Percentiles rank a stretch among this genome's conserved stretches.
These are phyloP conservation scores for Cercophora scortea DNA, from an alignment of 495 filamentous ascomycete species.

Conservation along the genomic window DNA sequence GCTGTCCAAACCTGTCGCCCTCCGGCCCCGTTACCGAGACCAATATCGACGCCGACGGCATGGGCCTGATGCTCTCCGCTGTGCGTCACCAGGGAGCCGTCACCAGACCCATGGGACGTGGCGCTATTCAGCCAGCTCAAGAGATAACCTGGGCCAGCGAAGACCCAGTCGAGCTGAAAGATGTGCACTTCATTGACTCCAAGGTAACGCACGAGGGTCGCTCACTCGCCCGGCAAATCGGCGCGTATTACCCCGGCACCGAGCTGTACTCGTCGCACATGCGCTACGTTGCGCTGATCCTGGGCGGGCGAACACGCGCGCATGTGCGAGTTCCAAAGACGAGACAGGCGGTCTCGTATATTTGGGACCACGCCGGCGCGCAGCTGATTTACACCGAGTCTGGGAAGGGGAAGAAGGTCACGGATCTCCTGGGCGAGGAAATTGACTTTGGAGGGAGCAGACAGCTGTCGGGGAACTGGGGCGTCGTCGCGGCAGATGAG, in stretches of 20 bases:
- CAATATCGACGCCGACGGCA: slow-evolving; percentile 37
- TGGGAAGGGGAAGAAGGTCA: slow-evolving; percentile 39
- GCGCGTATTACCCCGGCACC: slow-evolving; percentile 38
- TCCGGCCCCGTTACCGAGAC: slow-evolving; percentile 38
- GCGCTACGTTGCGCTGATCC: slow-evolving; percentile 49
- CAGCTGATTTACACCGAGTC: slow-evolving; percentile 52
- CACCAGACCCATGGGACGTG: slow-evolving; percentile 35
- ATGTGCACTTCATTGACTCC: slow-evolving; percentile 43
- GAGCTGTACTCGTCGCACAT: slow-evolving; percentile 52
- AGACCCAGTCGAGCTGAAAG: slow-evolving; percentile 19
- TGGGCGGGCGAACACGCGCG: slow-evolving; percentile 28
- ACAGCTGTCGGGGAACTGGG: slow-evolving; percentile 18
- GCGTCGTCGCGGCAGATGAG: slow-evolving; percentile 19
- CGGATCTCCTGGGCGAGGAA: slow-evolving; percentile 40
- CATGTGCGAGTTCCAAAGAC: slow-evolving; percentile 18
- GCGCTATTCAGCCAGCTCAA: not conserved
- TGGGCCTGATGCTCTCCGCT: slow-evolving; percentile 45
- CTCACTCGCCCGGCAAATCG: slow-evolving; percentile 33
- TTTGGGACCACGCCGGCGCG: slow-evolving; percentile 56
- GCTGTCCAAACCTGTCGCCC: slow-evolving; percentile 48
- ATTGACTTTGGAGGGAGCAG: slow-evolving; percentile 33
- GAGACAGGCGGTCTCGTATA: slow-evolving; percentile 17
- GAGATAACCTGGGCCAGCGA: slow-evolving; percentile 17
- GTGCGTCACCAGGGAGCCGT: slow-evolving; percentile 43
- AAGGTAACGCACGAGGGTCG: slow-evolving; percentile 28